These are phyloP conservation scores for Aspergillus ochraceus DNA, from an alignment of 2,329 filamentous ascomycete species.

Conservation along the genomic window DNA sequence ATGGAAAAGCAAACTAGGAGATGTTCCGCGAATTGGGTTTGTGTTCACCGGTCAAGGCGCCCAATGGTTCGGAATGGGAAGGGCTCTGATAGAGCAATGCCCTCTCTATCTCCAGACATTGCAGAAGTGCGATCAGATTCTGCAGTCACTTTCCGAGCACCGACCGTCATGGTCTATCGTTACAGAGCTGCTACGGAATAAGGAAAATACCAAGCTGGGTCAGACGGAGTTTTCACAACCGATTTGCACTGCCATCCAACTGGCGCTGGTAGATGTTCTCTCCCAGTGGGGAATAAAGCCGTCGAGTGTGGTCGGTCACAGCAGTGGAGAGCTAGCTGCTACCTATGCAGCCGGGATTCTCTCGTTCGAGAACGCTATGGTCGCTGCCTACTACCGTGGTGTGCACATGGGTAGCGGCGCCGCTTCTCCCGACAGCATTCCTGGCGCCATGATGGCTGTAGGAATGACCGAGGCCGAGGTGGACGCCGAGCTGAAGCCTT, in stretches of 20 bases:
- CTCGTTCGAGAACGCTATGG: conserved; percentile 13
- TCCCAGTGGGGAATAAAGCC: conserved; percentile 12
- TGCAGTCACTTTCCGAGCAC: conserved; percentile 10
- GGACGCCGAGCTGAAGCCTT: conserved; percentile 10
- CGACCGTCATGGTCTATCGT: conserved; percentile 12
- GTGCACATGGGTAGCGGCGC: neutral
- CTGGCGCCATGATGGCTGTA: conserved; percentile 28
- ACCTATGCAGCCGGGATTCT: conserved; percentile 20
- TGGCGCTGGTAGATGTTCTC: conserved; percentile 14
- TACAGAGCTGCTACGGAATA: conserved; percentile 5
- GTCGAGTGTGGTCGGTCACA: conserved; percentile 20
- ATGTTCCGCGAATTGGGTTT: conserved; percentile 13
- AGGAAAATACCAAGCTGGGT: conserved; percentile 1
- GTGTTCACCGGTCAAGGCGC: conserved; percentile 27
- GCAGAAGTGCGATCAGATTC: conserved; percentile 10
- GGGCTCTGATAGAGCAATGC: conserved; percentile 11
- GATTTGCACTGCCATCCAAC: conserved; percentile 18
- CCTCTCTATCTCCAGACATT: conserved; percentile 10
- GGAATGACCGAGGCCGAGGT: conserved; percentile 16
- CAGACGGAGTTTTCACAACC: conserved; percentile 15
- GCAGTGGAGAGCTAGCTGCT: conserved; percentile 23
- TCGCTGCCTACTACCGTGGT: conserved; percentile 19
- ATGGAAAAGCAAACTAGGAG: neutral
- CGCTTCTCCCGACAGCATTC: neutral
- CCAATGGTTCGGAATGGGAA: conserved; percentile 24